Percentiles rank a stretch among this genome's conserved stretches.
These are phyloP conservation scores for Fraxinus greggii DNA, from an alignment of 305 asterid species.

Conservation along the genomic window DNA sequence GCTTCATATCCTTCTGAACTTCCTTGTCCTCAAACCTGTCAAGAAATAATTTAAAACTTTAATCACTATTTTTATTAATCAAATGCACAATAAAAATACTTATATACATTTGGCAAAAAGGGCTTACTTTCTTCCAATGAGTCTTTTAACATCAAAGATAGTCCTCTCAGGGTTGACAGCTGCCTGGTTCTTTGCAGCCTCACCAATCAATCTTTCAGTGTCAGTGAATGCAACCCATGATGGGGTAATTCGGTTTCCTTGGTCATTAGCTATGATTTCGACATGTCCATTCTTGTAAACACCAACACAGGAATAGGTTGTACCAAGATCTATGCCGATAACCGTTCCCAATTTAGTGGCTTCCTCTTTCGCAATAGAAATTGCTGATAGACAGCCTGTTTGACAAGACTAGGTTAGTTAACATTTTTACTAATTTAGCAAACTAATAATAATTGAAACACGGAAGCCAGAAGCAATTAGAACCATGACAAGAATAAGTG, in stretches of 20 bases:
- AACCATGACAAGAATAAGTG: not conserved
- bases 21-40: constrained; percentile 51
- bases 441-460: not conserved
- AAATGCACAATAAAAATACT: not conserved
- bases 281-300: constrained; percentile 53
- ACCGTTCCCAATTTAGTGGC: constrained; percentile 32
- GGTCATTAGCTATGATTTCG: constrained; percentile 25
- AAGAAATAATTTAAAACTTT: not conserved
- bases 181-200: constrained; percentile 58
- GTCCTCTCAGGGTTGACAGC: constrained; percentile 47
- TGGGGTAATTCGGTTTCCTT: constrained; percentile 52
- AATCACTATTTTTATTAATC: not conserved
- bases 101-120: not conserved
- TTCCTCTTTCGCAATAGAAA: constrained; percentile 45
- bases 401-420: not conserved
- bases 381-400: constrained; percentile 38
- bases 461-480: not conserved
- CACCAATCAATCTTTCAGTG: constrained; percentile 45
- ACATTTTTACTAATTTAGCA: not conserved
- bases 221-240: constrained; percentile 55
- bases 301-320: constrained; percentile 53
- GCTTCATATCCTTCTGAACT: constrained; percentile 50
- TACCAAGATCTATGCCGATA: constrained; percentile 50
- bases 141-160: constrained; percentile 50
- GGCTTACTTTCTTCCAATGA: constrained; percentile 49